Conservation (phyloP, 228 moss, liverwort and hornwort species). For the Sphagnum fallax region DNA sequence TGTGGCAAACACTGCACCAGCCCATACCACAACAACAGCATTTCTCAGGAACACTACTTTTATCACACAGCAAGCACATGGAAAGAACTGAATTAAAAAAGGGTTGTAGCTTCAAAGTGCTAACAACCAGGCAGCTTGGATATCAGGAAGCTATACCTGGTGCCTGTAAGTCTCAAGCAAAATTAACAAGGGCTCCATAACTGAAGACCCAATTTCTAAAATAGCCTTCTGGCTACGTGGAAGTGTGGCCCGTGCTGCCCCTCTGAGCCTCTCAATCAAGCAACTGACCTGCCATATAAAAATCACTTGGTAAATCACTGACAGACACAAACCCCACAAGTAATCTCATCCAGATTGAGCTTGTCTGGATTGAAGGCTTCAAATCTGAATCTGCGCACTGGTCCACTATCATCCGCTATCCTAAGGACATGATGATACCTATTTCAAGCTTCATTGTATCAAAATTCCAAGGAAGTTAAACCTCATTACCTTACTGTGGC, state of each 20-base stretch:
- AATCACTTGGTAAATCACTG: background rate
- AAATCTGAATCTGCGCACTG: background rate
- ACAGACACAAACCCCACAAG: background rate
- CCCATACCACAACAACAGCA: no score
- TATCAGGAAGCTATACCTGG: conserved; percentile 36
- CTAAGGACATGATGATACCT: no score
- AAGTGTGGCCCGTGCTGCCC: conserved; percentile 92
- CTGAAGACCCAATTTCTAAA: conserved; percentile 93
- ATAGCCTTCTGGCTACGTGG: conserved; percentile 99
- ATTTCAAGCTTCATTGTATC: no score
- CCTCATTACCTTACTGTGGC: no score
- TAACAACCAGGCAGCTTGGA: no score
- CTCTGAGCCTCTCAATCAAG: conserved; percentile 84
- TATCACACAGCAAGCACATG: background rate
- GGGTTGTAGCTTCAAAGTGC: background rate
- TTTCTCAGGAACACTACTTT: no score
- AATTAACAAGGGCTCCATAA: conserved; percentile 97
- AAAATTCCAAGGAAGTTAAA: no score
- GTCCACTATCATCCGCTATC: no score
- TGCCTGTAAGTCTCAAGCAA: conserved; percentile 92
- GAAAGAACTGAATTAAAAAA: conserved; percentile 3
- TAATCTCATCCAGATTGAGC: no score
- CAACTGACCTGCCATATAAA: conserved; percentile 66
- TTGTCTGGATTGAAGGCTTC: no score
- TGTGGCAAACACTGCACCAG: no score